Evolutionary conservation across 164 flowering plant species (phyloP), one percentile per base, ranked within the genome.

Genomic region (Sedum album): DNA sequence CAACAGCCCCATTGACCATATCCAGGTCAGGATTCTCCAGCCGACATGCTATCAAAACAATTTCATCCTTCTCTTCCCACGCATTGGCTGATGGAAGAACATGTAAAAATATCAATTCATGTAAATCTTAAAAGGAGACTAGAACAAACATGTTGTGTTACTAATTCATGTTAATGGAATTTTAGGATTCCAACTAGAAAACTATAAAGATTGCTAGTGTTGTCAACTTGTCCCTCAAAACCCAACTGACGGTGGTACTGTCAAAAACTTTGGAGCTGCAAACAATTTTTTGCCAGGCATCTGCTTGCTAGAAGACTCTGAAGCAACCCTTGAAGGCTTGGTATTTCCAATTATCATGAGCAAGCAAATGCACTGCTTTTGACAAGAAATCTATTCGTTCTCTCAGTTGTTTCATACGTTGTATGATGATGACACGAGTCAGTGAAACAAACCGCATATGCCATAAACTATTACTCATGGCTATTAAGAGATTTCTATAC

Each of bases 21-120:
- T 94, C 96, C 64, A 94, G 66, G 76, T 90, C 86, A 20, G 85
- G 91, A 72, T 90, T 90, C 73, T 88, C 76, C 71, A 88, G 75
- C 69, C 96, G 97, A 71, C 96, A 91, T 65, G 96, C 86, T 70
- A 90, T 78, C 68, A 94, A 69, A 73, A 94, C 88, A 69, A 94
- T 81, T 74, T 94, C 97, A 68, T 94, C 92, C 23, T 76, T 97
- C 70, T 91, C 97, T 77, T 94, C 99, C 97, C 99, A 94, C 60
- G 97, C 93, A 91, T 94, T 94, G 70, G 96, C 97, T 94, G 73
- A 72, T 21, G 66, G n/a, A 69, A 41, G 23, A 14, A 35, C 15
- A 21, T 9, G 61, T 25, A 55, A 55, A 55, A 25, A 55, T n/a
- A n/a, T 26, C 5, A 55, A 13, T 1, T 9, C 26, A 25, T 55